Percentiles rank a stretch among this genome's conserved stretches.
These are phyloP conservation scores for Wickerhamiella vanderwaltii DNA, from an alignment of 805 yeast genomes.

Conservation along the genomic window DNA sequence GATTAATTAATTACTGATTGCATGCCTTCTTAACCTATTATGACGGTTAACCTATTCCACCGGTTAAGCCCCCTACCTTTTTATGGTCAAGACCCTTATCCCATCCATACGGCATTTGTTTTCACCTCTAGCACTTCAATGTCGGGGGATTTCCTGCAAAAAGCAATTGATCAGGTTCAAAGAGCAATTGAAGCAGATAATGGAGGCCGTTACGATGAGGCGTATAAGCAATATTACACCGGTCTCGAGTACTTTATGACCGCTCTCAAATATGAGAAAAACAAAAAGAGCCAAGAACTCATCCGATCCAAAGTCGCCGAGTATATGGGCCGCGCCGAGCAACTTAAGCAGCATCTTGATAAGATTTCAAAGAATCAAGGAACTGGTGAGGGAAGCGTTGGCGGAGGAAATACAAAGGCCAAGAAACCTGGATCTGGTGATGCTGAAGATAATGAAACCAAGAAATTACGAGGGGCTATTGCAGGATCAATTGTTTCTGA, in stretches of 20 bases:
- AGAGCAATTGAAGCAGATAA: slow-evolving; percentile 92
- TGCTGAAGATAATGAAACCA: slow-evolving; percentile 65
- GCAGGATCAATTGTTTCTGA: slow-evolving; percentile 86
- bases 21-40: too few species aligned
- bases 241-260: slow-evolving; percentile 92
- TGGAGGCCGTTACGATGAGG: slow-evolving; percentile 82
- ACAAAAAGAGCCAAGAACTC: slow-evolving; percentile 75
- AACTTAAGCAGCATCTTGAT: slow-evolving; percentile 77
- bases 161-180: slow-evolving; percentile 91
- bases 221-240: slow-evolving; percentile 81
- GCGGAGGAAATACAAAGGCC: slow-evolving; percentile 45
- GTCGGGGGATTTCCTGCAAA: slow-evolving; percentile 60
- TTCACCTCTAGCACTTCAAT: slow-evolving; percentile 10
- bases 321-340: slow-evolving; percentile 86
- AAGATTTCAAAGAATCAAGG: slow-evolving; percentile 36
- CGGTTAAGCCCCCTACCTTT: too few species aligned
- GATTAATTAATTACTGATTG: neutral
- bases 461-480: slow-evolving; percentile 79
- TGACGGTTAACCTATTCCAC: too few species aligned
- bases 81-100: too few species aligned
- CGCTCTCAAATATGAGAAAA: slow-evolving; percentile 86
- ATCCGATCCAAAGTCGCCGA: slow-evolving; percentile 83
- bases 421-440: slow-evolving; percentile 35
- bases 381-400: slow-evolving; percentile 41
- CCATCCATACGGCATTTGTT: too few species aligned